A percentile compares a stretch with the other conserved stretches of the same genome.
Evolutionary conservation across 2,329 filamentous ascomycete species (phyloP).

Genomic region (Microdochium nivale): DNA sequence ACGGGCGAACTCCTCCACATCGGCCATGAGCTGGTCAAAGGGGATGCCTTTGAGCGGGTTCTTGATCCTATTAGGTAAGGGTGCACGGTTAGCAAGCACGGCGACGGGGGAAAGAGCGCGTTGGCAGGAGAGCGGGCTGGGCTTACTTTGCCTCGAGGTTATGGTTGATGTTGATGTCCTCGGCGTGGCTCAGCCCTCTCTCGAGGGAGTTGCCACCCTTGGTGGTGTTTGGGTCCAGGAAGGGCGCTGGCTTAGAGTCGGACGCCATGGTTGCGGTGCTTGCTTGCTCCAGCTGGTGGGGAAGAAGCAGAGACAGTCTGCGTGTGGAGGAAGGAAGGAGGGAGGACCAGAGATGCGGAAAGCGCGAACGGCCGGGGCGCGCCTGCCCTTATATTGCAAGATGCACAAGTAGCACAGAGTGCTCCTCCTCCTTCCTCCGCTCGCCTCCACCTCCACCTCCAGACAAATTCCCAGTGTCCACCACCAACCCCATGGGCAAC

Average conservation of each 20-base stretch:
- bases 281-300: neutral
- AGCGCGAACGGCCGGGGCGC: neutral
- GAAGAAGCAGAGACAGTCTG: neutral
- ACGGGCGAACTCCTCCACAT: conserved; percentile 52
- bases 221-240: neutral
- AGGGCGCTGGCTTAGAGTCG: neutral
- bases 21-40: conserved; percentile 40
- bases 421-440: no score
- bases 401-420: no score
- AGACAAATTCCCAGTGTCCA: neutral
- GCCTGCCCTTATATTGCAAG: neutral
- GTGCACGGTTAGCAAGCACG: neutral
- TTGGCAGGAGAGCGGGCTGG: neutral
- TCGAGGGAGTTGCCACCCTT: conserved; percentile 1
- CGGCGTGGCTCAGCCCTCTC: conserved; percentile 2
- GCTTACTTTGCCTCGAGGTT: conserved; percentile 35
- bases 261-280: neutral
- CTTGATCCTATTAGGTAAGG: conserved; percentile 24
- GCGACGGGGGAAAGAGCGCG: neutral
- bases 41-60: conserved; percentile 41
- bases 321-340: neutral
- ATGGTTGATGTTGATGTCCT: conserved; percentile 25
- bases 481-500: no score
- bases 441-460: no score
- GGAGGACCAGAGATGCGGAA: neutral